These are phyloP conservation scores for Colletotrichum salicis DNA, from an alignment of 2,329 filamentous ascomycete species.

Conservation along the genomic window DNA sequence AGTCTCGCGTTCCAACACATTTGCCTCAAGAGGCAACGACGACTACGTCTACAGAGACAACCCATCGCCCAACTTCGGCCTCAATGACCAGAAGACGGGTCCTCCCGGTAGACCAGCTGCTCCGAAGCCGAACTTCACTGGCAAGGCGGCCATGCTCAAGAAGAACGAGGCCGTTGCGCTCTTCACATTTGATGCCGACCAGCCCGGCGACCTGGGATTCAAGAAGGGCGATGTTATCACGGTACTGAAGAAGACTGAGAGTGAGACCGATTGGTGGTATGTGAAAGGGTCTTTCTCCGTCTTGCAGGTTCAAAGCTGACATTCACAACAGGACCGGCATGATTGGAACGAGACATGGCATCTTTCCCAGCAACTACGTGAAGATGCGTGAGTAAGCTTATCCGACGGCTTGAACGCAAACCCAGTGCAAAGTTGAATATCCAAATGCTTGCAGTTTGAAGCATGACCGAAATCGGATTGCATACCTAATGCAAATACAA, in stretches of 20 bases:
- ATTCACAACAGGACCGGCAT: slow-evolving; percentile 77
- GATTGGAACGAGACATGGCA: slow-evolving; percentile 85
- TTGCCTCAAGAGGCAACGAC: slow-evolving; percentile 56
- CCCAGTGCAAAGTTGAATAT: slow-evolving; percentile 16
- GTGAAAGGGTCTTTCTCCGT: slow-evolving; percentile 45
- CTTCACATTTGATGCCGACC: slow-evolving; percentile 94
- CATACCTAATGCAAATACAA: not conserved
- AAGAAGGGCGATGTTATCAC: slow-evolving; percentile 93
- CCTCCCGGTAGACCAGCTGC: slow-evolving; percentile 81
- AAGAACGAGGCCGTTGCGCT: slow-evolving; percentile 89
- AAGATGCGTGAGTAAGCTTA: slow-evolving; percentile 66
- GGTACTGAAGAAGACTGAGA: slow-evolving; percentile 93
- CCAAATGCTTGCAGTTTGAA: slow-evolving; percentile 6
- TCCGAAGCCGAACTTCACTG: slow-evolving; percentile 85
- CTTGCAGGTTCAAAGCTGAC: not conserved
- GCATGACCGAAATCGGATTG: not conserved
- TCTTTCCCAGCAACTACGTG: slow-evolving; percentile 88
- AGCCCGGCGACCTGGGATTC: slow-evolving; percentile 90
- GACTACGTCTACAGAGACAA: slow-evolving; percentile 67
- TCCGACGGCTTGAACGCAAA: not conserved
- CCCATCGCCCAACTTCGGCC: slow-evolving; percentile 23
- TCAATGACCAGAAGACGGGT: slow-evolving; percentile 59
- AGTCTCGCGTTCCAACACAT: slow-evolving; percentile 63
- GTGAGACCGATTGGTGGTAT: slow-evolving; percentile 93
- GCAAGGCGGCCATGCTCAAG: slow-evolving; percentile 65